phyloP scores from a whole-genome alignment of 148 eudicot species.

The Fagopyrum esculentum region DNA sequence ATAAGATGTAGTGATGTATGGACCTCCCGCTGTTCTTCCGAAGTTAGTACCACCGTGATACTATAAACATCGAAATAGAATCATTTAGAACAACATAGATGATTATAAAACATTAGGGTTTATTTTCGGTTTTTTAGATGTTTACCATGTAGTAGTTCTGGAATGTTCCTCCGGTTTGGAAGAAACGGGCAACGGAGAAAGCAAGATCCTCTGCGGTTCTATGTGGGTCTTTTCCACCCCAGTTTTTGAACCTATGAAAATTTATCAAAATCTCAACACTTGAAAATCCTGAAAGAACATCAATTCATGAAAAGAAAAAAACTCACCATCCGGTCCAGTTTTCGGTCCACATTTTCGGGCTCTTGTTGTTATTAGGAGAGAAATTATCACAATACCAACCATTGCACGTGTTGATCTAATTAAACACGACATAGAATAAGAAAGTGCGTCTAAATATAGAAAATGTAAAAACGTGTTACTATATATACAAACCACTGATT shows the following conservation, averaged over 20 bases:
- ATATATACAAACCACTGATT: constrained; percentile 26
- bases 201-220: constrained; percentile 39
- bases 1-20: constrained; percentile 40
- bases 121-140: too few species aligned
- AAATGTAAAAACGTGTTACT: background rate
- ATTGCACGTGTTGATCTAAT: constrained; percentile 48
- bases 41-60: constrained; percentile 58
- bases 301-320: background rate
- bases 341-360: constrained; percentile 64
- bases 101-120: background rate
- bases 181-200: constrained; percentile 30
- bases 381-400: constrained; percentile 46
- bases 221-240: constrained; percentile 31
- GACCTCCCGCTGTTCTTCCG: constrained; percentile 41
- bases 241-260: constrained; percentile 23
- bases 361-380: constrained; percentile 25
- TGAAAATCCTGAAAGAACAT: too few species aligned
- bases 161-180: constrained; percentile 30
- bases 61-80: constrained; percentile 3
- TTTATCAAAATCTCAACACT: too few species aligned
- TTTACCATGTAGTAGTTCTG: constrained; percentile 37
- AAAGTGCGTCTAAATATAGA: background rate
- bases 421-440: background rate
- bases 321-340: constrained; percentile 64
- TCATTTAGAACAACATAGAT: background rate